Evolutionary conservation across 306 rosid genomes (phyloP).

Genomic region (Alnus rubra): DNA sequence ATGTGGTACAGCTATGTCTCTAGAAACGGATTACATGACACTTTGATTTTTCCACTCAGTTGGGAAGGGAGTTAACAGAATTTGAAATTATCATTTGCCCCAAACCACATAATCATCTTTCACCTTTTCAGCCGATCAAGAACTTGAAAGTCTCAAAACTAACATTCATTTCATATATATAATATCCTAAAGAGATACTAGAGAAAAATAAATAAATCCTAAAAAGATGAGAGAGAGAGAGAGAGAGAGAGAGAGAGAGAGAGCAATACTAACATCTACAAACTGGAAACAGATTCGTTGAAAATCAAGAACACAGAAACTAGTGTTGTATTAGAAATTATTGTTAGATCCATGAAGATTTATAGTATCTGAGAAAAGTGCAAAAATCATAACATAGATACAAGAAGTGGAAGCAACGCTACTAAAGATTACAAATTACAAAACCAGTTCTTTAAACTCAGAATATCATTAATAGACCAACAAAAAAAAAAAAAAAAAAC

Average conservation of each 20-base stretch:
- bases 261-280: background rate
- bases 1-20: constrained; percentile 4
- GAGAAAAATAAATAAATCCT: background rate
- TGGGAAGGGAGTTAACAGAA: constrained; percentile 8
- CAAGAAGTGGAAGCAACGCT: background rate
- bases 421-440: constrained; percentile 6
- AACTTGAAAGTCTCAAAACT: background rate
- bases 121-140: background rate
- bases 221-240: background rate
- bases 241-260: background rate
- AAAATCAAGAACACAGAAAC: constrained; percentile 11
- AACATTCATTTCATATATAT: background rate
- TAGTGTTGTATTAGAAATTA: background rate
- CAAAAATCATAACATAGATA: background rate
- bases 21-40: constrained; percentile 8
- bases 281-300: background rate
- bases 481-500: constrained; percentile 8
- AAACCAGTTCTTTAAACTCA: constrained; percentile 19
- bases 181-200: background rate
- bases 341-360: background rate
- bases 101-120: background rate
- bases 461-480: background rate
- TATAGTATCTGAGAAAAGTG: background rate
- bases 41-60: background rate
- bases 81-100: background rate